Conservation (phyloP, 768 basidiomycete genomes). For the Chlorophyllum brunneum region DNA sequence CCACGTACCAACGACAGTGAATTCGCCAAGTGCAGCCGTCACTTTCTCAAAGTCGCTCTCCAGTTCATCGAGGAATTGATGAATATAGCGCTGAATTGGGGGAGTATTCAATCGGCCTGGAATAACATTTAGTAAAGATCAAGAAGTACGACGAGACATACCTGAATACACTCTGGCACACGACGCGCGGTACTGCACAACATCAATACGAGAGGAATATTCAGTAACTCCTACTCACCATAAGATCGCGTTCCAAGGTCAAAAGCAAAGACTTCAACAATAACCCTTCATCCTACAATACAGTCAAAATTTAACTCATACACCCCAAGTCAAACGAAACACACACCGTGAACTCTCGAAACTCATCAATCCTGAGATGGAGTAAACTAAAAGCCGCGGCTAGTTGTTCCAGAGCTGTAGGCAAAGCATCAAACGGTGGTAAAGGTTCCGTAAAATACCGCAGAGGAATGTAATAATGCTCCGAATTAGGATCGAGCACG, state of each 20-base stretch:
- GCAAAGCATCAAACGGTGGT: not conserved
- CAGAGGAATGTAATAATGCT: not conserved
- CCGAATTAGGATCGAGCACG: not conserved
- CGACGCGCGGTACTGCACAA: conserved; percentile 5
- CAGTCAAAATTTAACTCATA: not conserved
- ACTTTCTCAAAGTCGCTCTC: not conserved
- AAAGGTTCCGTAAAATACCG: not conserved
- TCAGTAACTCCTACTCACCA: not conserved
- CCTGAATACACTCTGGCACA: conserved; percentile 5
- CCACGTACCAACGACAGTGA: conserved; percentile 5
- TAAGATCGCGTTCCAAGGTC: not conserved
- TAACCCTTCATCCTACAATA: not conserved
- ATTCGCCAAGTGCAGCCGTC: not conserved
- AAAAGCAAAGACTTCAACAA: not conserved
- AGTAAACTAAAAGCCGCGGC: not conserved
- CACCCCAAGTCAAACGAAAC: not conserved
- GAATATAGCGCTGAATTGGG: conserved; percentile 5
- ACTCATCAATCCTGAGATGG: conserved; percentile 2
- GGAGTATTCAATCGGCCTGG: conserved; percentile 6
- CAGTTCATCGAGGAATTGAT: conserved; percentile 7
- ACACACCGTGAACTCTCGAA: conserved; percentile 3
- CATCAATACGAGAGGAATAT: not conserved
- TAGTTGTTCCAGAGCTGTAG: not conserved
- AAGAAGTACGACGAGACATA: not conserved
- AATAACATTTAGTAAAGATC: not conserved